Base-by-base conservation (phyloP, 2,329 filamentous ascomycete genomes). In the Penicillium sp. region DNA sequence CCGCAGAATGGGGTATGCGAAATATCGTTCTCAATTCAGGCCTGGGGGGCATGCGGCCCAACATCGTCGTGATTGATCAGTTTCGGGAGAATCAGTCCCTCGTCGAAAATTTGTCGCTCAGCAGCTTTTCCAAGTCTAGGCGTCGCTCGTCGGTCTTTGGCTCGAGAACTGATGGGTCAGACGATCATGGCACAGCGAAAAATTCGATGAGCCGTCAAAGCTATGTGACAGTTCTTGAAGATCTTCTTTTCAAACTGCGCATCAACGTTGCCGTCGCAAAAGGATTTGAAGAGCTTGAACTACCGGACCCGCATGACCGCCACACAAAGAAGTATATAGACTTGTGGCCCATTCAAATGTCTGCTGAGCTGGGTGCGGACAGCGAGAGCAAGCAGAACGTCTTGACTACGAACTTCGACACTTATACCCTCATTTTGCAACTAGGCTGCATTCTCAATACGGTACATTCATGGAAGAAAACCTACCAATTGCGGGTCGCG, bases 341-440 rank as follows among this genome's bases (percentile, higher is more conserved):
- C 57, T 69, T 94, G 4, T 94, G 88, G 88, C 88, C 88, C 0
- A 93, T 94, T 37, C 89, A 94, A 51, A 94, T 94, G 87, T 91
- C 87, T 4, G 87, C 87, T 1, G 86, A 91, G 54, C 78, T 93
- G 21, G 78, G 80, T 1, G 73, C 83, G 1, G 81, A 84, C 48
- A 76, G 75, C 1, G 78, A 80, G 57, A 81, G 75, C 48, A 77
- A 75, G 44, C 70, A 76, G 46, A 81, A 80, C 54, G 74, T 93
- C 4, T 64, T 91, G 39, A 94, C 88, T 0, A 93, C 86, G 0
- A 94, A 94, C 51, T 94, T 94, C 61, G 88, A 94, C 62, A 94
- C 88, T 0, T 94, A 89, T 76, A 80, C 87, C 0, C 72, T 94
- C n/a, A 93, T 94, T 43, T 72, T 94, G 3, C 87, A 94, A 54